Evolutionary conservation across 179 eudicot genomes (phyloP).

Genomic region (Beta corolliflora): DNA sequence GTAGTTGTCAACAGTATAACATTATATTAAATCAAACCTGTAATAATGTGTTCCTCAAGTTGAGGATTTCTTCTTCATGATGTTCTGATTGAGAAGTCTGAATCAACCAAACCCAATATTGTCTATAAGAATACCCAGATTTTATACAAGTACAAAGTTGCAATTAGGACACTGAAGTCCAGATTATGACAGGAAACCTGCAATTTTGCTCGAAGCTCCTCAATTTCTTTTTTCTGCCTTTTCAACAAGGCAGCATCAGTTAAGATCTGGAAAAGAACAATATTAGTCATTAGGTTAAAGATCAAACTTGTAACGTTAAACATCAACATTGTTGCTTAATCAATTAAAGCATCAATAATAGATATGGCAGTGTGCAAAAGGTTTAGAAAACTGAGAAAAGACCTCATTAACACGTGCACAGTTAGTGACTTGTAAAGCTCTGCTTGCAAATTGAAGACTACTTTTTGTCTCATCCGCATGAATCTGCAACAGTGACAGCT

Average conservation of each 20-base stretch:
- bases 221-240: conserved; percentile 96
- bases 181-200: conserved; percentile 49
- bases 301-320: not conserved
- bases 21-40: conserved; percentile 51
- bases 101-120: conserved; percentile 22
- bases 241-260: conserved; percentile 98
- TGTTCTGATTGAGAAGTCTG: conserved; percentile 91
- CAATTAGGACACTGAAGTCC: not conserved
- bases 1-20: not conserved
- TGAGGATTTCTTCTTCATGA: conserved; percentile 82
- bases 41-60: conserved; percentile 80
- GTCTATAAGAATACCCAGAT: not conserved
- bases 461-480: conserved; percentile 99
- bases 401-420: conserved; percentile 98
- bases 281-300: conserved; percentile 10
- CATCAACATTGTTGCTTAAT: not conserved
- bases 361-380: not conserved
- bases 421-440: conserved; percentile 95
- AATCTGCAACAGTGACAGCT: conserved; percentile 50
- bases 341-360: conserved; percentile 1
- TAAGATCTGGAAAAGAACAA: conserved; percentile 56
- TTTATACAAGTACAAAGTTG: not conserved
- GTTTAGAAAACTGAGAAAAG: not conserved
- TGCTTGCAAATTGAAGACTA: conserved; percentile 96
- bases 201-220: conserved; percentile 88